Evolutionary conservation across 768 basidiomycete species (phyloP).

Genomic region (Boletus speciosus): DNA sequence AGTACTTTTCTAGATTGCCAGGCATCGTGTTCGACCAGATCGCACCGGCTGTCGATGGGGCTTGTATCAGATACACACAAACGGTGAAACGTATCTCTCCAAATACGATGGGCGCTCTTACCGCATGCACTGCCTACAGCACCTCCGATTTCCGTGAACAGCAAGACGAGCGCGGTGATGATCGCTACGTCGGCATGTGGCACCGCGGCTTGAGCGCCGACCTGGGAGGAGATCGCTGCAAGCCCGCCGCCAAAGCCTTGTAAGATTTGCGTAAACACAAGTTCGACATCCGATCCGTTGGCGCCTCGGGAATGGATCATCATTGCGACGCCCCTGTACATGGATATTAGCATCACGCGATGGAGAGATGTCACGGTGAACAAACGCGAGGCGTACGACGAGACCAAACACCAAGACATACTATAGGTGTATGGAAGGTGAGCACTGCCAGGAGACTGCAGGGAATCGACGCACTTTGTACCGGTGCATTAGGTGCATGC

Average conservation of each 20-base stretch:
- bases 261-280: conserved; percentile 66
- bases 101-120: conserved; percentile 20
- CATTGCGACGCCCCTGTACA: conserved; percentile 52
- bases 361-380: not conserved
- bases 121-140: conserved; percentile 63
- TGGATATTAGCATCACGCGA: not conserved
- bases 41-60: conserved; percentile 45
- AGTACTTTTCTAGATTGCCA: conserved; percentile 47
- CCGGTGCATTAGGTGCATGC: conserved; percentile 50
- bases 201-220: conserved; percentile 64
- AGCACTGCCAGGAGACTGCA: not conserved
- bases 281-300: conserved; percentile 47
- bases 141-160: conserved; percentile 67
- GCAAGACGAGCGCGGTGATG: conserved; percentile 62
- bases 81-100: not conserved
- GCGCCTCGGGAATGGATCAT: conserved; percentile 73
- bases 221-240: conserved; percentile 53
- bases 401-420: conserved; percentile 55
- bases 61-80: not conserved
- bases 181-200: conserved; percentile 63
- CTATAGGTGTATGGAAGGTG: conserved; percentile 19
- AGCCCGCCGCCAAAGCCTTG: conserved; percentile 76
- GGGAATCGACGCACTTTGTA: conserved; percentile 43
- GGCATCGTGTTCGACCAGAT: conserved; percentile 72
- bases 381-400: conserved; percentile 50